Conservation (phyloP, 2,329 filamentous ascomycete species). For the Colletotrichum tanaceti region DNA sequence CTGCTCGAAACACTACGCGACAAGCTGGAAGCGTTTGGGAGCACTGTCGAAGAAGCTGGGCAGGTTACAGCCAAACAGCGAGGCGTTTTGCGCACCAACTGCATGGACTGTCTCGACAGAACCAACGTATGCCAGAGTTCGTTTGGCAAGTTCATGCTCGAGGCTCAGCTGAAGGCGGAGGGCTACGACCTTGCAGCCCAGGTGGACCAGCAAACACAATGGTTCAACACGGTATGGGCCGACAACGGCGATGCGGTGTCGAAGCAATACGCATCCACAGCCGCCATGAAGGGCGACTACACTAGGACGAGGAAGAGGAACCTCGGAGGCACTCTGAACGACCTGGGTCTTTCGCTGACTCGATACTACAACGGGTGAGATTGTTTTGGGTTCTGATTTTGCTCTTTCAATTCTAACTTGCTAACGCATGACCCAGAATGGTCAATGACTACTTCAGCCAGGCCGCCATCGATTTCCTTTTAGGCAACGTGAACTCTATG, state of each 20-base stretch:
- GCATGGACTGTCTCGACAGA: constrained; percentile 97
- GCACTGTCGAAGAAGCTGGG: constrained; percentile 69
- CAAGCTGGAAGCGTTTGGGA: constrained; percentile 77
- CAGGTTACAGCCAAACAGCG: constrained; percentile 65
- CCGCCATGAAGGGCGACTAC: constrained; percentile 96
- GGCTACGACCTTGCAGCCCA: constrained; percentile 82
- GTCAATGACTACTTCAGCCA: constrained; percentile 98
- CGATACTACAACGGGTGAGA: constrained; percentile 75
- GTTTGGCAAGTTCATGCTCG: constrained; percentile 84
- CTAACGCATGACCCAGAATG: constrained; percentile 70
- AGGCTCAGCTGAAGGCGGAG: constrained; percentile 80
- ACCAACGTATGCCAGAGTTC: constrained; percentile 97
- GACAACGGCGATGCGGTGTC: constrained; percentile 98
- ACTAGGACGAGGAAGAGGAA: constrained; percentile 91
- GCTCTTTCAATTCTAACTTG: not conserved
- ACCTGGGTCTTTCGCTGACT: constrained; percentile 88
- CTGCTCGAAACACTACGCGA: constrained; percentile 77
- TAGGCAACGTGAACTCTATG: constrained; percentile 85
- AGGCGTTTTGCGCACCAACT: constrained; percentile 92
- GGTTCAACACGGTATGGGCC: constrained; percentile 98
- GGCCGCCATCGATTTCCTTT: constrained; percentile 91
- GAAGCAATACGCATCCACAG: constrained; percentile 94
- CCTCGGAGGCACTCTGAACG: constrained; percentile 89
- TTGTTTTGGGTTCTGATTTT: not conserved
- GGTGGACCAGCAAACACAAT: constrained; percentile 81